Evolutionary conservation across 2,329 filamentous ascomycete genomes (phyloP).

Genomic region (Fusarium annulatum): DNA sequence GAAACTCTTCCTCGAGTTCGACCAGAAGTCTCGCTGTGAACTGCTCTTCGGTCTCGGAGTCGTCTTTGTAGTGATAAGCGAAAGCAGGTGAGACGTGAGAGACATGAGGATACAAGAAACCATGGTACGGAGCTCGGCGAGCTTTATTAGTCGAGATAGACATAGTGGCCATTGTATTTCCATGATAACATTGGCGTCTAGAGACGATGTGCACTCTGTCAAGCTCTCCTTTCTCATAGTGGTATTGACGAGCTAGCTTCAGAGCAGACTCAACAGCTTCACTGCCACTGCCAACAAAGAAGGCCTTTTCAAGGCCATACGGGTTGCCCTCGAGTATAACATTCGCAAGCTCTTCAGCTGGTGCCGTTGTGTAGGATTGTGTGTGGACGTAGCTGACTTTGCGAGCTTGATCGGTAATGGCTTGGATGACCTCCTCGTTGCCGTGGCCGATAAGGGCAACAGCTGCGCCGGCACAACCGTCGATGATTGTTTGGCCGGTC

Average conservation of each 20-base stretch:
- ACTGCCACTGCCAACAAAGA: constrained; percentile 42
- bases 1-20: constrained; percentile 3
- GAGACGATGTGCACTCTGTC: constrained; percentile 2
- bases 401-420: constrained; percentile 11
- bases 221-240: constrained; percentile 18
- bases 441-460: constrained; percentile 12
- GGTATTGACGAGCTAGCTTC: constrained; percentile 61
- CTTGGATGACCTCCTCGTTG: constrained; percentile 10
- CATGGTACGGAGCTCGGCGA: constrained; percentile 1
- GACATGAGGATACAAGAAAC: constrained; percentile 10
- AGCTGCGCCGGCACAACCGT: constrained; percentile 11
- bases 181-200: constrained; percentile 11
- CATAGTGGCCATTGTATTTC: constrained; percentile 21
- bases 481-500: constrained; percentile 4
- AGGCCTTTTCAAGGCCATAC: constrained; percentile 35
- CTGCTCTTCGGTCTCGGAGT: not conserved
- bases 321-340: not conserved
- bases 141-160: constrained; percentile 20
- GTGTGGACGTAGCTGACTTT: constrained; percentile 21
- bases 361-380: constrained; percentile 16
- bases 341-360: constrained; percentile 13
- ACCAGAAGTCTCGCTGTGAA: not conserved
- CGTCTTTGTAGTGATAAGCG: constrained; percentile 1
- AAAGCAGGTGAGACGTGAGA: constrained; percentile 20
- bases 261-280: constrained; percentile 59